A percentile compares a stretch with the other conserved stretches of the same genome.
Evolutionary conservation across 2,329 filamentous ascomycete genomes (phyloP).

Genomic region (Colletotrichum agaves): DNA sequence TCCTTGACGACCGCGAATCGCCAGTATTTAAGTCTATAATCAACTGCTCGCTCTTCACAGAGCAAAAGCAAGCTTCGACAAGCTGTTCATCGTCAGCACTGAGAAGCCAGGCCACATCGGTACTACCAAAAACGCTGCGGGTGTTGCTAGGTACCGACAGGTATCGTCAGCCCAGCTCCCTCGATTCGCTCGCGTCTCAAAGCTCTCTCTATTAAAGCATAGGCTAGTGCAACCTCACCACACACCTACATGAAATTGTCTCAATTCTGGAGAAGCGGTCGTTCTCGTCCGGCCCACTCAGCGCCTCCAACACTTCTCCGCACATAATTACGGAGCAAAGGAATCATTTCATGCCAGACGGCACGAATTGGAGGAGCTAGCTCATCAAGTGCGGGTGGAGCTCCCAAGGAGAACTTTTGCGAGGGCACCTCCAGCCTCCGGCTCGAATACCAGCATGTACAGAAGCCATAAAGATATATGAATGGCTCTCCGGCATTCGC

Average conservation of each 20-base stretch:
- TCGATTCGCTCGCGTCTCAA: constrained; percentile 8
- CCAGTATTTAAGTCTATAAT: no score
- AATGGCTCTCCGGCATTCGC: background rate
- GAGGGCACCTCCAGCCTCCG: background rate
- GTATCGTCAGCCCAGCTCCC: background rate
- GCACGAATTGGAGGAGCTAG: constrained; percentile 7
- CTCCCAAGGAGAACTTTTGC: constrained; percentile 28
- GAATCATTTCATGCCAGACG: background rate
- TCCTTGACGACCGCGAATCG: background rate
- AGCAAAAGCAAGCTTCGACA: background rate
- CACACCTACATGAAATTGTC: background rate
- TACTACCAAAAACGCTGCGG: background rate
- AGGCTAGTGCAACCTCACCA: constrained; percentile 1
- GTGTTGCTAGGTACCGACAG: background rate
- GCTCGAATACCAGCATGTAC: background rate
- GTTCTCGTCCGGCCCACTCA: constrained; percentile 29
- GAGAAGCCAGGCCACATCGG: background rate
- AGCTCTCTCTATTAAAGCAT: background rate
- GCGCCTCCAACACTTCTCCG: constrained; percentile 25
- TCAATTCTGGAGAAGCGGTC: constrained; percentile 26
- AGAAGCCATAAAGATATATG: background rate
- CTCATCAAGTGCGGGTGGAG: constrained; percentile 13
- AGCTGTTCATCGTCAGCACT: background rate
- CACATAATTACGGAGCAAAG: constrained; percentile 34
- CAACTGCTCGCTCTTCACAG: no score